These are phyloP conservation scores for Ceratobasidium sp. DNA, from an alignment of 1,284 basidiomycete genomes.

Conservation along the genomic window DNA sequence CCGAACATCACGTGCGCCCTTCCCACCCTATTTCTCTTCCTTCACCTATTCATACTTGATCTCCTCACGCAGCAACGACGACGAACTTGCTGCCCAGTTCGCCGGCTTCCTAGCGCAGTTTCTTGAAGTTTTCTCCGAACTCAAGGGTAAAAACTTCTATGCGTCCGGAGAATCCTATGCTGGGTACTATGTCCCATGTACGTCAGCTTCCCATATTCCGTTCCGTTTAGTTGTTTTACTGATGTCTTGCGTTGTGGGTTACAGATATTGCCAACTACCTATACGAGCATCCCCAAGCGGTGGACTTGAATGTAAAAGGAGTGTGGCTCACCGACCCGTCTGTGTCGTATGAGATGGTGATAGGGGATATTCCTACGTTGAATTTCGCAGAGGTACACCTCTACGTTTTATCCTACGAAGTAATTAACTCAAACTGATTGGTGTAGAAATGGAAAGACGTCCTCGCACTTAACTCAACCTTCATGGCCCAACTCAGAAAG, in stretches of 20 bases:
- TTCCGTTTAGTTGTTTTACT: conserved; percentile 6
- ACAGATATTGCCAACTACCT: conserved; percentile 77
- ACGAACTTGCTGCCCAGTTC: conserved; percentile 72
- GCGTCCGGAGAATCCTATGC: conserved; percentile 73
- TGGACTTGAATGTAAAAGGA: conserved; percentile 73
- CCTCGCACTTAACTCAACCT: conserved; percentile 80
- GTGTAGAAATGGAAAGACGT: conserved; percentile 72
- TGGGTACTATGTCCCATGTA: conserved; percentile 70
- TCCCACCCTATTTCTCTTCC: conserved; percentile 2
- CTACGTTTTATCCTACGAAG: too few relatives aligned
- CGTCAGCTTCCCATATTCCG: conserved; percentile 27
- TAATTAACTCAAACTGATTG: too few relatives aligned
- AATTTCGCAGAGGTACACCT: conserved; percentile 29
- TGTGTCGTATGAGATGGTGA: conserved; percentile 71
- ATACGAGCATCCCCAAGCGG: conserved; percentile 66
- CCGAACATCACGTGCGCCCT: conserved; percentile 70
- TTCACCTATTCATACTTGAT: too few relatives aligned
- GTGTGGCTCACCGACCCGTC: conserved; percentile 78
- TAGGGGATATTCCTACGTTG: conserved; percentile 72
- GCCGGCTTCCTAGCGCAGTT: conserved; percentile 82
- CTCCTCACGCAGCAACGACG: conserved; percentile 68
- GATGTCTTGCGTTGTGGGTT: background rate
- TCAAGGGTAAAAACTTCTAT: conserved; percentile 67
- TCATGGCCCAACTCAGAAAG: conserved; percentile 70
- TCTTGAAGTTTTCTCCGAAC: conserved; percentile 75